These are phyloP conservation scores for Termitomyces sp. DNA, from an alignment of 1,284 basidiomycete species.

Conservation along the genomic window DNA sequence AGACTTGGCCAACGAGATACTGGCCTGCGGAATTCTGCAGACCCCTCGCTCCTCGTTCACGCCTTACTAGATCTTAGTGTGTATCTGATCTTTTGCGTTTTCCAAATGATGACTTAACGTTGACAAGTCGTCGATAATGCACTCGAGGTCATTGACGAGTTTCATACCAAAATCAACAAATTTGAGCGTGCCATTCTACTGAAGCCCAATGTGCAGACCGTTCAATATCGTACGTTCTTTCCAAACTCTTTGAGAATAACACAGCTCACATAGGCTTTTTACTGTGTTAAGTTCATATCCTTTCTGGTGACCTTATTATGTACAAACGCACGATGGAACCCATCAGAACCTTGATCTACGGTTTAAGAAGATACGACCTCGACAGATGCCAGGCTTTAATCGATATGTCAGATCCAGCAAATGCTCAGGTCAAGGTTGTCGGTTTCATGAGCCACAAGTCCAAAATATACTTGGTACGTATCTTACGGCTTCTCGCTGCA, in stretches of 20 bases:
- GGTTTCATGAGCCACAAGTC: conserved; percentile 67
- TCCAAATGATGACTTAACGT: neutral
- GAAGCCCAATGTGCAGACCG: conserved; percentile 53
- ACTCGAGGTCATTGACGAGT: conserved; percentile 62
- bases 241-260: neutral
- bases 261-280: neutral
- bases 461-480: conserved; percentile 59
- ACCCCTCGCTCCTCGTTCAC: conserved; percentile 58
- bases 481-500: neutral
- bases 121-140: conserved; percentile 55
- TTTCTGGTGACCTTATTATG: conserved; percentile 65
- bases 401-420: conserved; percentile 26
- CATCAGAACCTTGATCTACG: conserved; percentile 62
- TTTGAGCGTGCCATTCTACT: conserved; percentile 57
- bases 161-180: conserved; percentile 54
- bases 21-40: conserved; percentile 51
- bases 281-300: conserved; percentile 50
- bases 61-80: conserved; percentile 57
- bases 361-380: conserved; percentile 59
- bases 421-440: conserved; percentile 30
- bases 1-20: conserved; percentile 55
- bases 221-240: conserved; percentile 44
- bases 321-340: conserved; percentile 68
- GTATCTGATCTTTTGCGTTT: conserved; percentile 15
- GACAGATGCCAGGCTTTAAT: conserved; percentile 57